Conservation (phyloP, 75 land plant species). For the Selaginella tamariscina region DNA sequence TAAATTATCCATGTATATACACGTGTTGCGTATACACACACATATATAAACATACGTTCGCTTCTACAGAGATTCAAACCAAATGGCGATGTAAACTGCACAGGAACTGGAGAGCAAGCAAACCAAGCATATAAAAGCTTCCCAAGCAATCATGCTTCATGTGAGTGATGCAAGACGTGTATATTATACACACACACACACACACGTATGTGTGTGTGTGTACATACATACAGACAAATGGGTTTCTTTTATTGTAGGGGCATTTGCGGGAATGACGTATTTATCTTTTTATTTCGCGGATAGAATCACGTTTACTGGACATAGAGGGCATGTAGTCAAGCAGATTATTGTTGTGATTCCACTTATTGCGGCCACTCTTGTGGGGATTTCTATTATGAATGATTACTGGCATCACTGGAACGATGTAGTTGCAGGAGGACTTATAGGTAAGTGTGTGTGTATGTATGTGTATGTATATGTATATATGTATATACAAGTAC, state of each 20-base stretch:
- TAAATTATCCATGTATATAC: neutral
- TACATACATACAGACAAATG: neutral
- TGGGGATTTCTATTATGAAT: too few relatives aligned
- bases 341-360: too few relatives aligned
- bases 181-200: neutral
- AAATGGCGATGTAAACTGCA: neutral
- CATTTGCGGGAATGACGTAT: slow-evolving; percentile 6
- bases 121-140: slow-evolving; percentile 6
- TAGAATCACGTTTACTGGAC: too few relatives aligned
- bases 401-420: too few relatives aligned
- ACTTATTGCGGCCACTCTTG: too few relatives aligned
- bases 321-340: too few relatives aligned
- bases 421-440: too few relatives aligned
- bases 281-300: slow-evolving; percentile 1
- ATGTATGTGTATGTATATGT: too few relatives aligned
- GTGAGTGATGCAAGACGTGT: neutral
- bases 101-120: neutral
- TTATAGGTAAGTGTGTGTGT: too few relatives aligned
- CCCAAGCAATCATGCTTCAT: slow-evolving; percentile 6
- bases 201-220: neutral
- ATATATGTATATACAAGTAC: too few relatives aligned
- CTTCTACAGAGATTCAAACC: neutral
- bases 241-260: neutral
- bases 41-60: too few relatives aligned
- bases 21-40: neutral